Evolutionary conservation across 257 asterid species (phyloP).

Genomic region (Striga asiatica): DNA sequence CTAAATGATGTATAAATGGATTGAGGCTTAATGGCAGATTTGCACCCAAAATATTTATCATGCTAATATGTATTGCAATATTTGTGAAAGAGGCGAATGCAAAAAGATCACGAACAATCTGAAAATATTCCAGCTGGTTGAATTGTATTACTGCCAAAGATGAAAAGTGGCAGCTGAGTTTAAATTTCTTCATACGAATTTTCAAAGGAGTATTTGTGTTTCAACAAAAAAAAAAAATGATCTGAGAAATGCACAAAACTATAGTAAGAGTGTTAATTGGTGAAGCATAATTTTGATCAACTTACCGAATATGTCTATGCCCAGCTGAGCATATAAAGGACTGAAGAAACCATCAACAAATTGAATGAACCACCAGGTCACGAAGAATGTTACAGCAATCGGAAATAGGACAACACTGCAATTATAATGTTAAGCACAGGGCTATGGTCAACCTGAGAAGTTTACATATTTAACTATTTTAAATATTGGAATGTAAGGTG

Average conservation of each 20-base stretch:
- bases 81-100: background rate
- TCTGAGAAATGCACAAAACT: background rate
- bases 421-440: constrained; percentile 13
- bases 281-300: background rate
- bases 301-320: constrained; percentile 77
- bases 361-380: constrained; percentile 94
- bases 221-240: background rate
- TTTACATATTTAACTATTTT: background rate
- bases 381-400: constrained; percentile 74
- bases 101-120: background rate
- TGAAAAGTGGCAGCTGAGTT: background rate
- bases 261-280: background rate
- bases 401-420: constrained; percentile 93
- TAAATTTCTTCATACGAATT: background rate
- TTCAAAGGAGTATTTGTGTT: background rate
- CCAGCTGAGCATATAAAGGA: constrained; percentile 78
- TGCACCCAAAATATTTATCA: background rate
- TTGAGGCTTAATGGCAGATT: background rate
- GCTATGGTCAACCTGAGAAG: constrained; percentile 9
- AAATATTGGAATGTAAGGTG: constrained; percentile 8
- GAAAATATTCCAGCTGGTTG: constrained; percentile 1
- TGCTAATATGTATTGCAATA: background rate
- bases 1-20: background rate
- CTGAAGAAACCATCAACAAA: constrained; percentile 97
- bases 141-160: background rate